A percentile compares a stretch with the other conserved stretches of the same genome.
Conservation (phyloP, 768 basidiomycete genomes). For the Calvatia gigantea region DNA sequence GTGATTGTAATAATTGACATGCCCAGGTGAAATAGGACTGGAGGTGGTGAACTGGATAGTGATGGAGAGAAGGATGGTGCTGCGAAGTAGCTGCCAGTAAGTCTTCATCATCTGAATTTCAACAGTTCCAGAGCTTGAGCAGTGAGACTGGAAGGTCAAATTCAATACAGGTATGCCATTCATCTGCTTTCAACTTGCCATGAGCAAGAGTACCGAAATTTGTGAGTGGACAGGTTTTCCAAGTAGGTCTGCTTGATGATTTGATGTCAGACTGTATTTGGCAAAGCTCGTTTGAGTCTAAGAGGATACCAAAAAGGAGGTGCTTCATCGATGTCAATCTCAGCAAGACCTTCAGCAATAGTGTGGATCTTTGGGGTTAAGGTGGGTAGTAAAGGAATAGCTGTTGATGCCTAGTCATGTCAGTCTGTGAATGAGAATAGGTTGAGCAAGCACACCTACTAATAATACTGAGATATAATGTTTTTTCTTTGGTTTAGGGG, state of each 20-base stretch:
- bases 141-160: conserved; percentile 20
- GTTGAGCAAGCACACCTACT: not conserved
- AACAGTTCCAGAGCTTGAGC: not conserved
- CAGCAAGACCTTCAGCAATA: not conserved
- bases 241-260: conserved; percentile 8
- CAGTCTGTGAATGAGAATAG: not conserved
- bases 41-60: conserved; percentile 15
- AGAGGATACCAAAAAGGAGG: not conserved
- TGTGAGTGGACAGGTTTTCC: not conserved
- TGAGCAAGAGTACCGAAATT: conserved; percentile 16
- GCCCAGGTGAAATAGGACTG: conserved; percentile 12
- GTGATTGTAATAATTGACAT: conserved; percentile 9
- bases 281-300: conserved; percentile 4
- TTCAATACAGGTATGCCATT: conserved; percentile 20
- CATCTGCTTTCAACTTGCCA: conserved; percentile 22
- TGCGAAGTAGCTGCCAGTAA: not conserved
- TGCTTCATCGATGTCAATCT: not conserved
- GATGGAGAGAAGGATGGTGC: conserved; percentile 16
- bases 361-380: not conserved
- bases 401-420: not conserved
- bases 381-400: not conserved
- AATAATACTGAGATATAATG: not conserved
- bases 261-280: conserved; percentile 10
- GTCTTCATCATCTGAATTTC: not conserved
- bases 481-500: not conserved